Evolutionary conservation across 139 green algal species (phyloP).

Genomic region (Mychonastes homosphaera): DNA sequence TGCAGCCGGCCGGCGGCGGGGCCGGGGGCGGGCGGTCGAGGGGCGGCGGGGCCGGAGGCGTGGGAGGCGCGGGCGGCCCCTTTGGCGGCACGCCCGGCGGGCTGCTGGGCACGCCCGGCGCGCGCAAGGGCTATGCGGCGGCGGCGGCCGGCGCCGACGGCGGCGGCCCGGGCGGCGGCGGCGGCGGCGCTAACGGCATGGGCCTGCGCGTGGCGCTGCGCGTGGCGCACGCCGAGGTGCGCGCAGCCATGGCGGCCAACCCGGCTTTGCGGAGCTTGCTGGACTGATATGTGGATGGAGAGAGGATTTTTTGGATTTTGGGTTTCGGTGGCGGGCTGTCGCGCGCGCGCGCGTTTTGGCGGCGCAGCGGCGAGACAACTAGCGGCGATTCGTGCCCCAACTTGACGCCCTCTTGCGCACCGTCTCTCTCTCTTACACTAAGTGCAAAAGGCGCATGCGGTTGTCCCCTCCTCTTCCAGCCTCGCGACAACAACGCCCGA

Average conservation of each 20-base stretch:
- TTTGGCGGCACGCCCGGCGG: no score
- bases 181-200: not conserved
- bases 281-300: no score
- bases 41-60: slow-evolving; percentile 1
- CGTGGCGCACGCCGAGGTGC: slow-evolving; percentile 6
- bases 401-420: no score
- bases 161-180: not conserved
- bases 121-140: not conserved
- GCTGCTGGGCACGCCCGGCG: not conserved
- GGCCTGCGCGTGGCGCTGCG: slow-evolving; percentile 6
- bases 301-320: no score
- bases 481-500: no score
- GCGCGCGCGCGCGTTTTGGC: no score
- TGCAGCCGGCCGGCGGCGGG: not conserved
- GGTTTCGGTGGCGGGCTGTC: no score
- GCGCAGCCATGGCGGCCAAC: slow-evolving; percentile 12
- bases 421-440: no score
- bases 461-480: no score
- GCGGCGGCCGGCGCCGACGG: not conserved
- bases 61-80: not conserved
- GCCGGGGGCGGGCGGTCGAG: not conserved
- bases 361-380: no score
- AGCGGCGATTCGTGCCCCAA: no score
- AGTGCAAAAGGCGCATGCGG: no score
- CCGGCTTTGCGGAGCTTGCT: slow-evolving; percentile 15